Base-by-base conservation (phyloP, 1,284 basidiomycete genomes). In the Vanrija humicola region DNA sequence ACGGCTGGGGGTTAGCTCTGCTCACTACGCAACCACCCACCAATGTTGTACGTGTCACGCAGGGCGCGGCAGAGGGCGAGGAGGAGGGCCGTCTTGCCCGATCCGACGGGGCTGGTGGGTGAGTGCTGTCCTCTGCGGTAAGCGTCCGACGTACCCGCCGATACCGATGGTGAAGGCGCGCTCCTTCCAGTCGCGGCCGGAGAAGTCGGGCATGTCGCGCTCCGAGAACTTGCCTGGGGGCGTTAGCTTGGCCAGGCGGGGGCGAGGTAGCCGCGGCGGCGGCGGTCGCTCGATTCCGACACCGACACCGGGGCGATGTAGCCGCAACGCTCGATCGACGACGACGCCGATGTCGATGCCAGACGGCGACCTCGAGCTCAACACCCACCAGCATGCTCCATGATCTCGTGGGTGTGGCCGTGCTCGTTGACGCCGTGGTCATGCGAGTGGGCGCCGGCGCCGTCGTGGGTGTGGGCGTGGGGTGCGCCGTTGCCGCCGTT, bases 121-220 rank as follows among this genome's bases (percentile, higher is more conserved):
- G 21, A 23, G 21, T 23, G 5, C 12, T 42, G 45, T 42, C 38
- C 39, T 26, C 19, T 18, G 44, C 18, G 3, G 10, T 10, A 7
- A 46, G 45, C 23, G 8, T 12, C 16, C 9, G 8, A 72, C 84
- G 58, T 69, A 93, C 90, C 94, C 95, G 68, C 95, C 95, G 56
- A 98, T 98, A 5, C 95, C 95, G 55, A 98, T 81, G 0, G 95
- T 98, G 77, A 98, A 98, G 1, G 91, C 94, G 59, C 95, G 81
- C 78, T 98, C 94, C 52, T 85, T 82, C 75, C 93, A 98, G 79
- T 94, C 89, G 39, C 95, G 82, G 2, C 78, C 77, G 7, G 85
- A 81, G 70, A 88, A 97, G 72, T 97, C 87, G 12, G 95, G 95
- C 73, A 97, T 77, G 70, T 98, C 94, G 26, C 95, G 83, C 73